phyloP scores from a whole-genome alignment of 768 basidiomycete species.

The Suillus subalutaceus region DNA sequence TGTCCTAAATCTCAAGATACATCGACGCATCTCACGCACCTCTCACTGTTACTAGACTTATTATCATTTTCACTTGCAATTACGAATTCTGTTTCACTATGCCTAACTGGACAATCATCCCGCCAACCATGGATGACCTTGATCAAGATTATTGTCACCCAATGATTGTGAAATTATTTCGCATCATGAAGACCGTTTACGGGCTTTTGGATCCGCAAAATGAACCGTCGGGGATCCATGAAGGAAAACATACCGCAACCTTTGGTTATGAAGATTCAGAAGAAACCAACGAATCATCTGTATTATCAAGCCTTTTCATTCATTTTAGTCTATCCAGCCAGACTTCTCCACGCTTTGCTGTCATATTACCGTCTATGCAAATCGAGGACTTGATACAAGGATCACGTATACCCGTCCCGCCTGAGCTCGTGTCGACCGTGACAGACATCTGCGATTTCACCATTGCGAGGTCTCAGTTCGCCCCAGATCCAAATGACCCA shows the following conservation, averaged over 20 bases:
- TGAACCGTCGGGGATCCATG: neutral
- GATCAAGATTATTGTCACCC: neutral
- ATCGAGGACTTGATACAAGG: neutral
- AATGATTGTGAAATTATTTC: neutral
- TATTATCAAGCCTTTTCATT: constrained; percentile 2
- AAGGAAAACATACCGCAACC: neutral
- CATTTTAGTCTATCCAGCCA: constrained; percentile 5
- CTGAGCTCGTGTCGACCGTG: neutral
- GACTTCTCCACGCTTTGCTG: constrained; percentile 1
- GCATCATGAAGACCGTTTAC: neutral
- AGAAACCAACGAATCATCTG: neutral
- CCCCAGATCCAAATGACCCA: neutral
- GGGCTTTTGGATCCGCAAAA: neutral
- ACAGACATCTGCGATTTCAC: neutral
- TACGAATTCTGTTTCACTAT: neutral
- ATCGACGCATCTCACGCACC: neutral
- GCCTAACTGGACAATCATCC: neutral
- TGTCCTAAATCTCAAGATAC: neutral
- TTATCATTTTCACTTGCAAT: neutral
- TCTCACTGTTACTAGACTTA: neutral
- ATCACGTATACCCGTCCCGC: neutral
- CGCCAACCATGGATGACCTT: neutral
- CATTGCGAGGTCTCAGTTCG: neutral
- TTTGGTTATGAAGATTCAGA: neutral
- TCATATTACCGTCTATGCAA: neutral